Conservation (phyloP, 2,329 filamentous ascomycete species). For the Pyrenophora graminea region DNA sequence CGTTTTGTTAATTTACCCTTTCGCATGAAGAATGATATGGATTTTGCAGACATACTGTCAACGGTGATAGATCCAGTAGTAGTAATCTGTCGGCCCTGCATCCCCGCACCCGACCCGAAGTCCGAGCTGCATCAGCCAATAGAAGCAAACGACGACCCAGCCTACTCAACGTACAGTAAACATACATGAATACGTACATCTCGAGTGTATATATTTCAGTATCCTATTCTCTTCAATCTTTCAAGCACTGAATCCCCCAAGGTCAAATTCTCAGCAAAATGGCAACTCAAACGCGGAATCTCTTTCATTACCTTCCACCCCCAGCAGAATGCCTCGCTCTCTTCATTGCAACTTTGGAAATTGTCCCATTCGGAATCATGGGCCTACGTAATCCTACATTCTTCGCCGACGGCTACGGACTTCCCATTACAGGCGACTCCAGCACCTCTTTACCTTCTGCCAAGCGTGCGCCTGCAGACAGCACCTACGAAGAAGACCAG, state of each 20-base stretch:
- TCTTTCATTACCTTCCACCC: slow-evolving; percentile 26
- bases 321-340: slow-evolving; percentile 32
- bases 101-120: slow-evolving; percentile 28
- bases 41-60: not conserved
- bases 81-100: not conserved
- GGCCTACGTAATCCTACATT: slow-evolving; percentile 22
- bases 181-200: not conserved
- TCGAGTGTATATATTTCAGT: not conserved
- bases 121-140: slow-evolving; percentile 19
- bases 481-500: slow-evolving; percentile 14
- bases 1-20: too few relatives aligned
- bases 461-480: slow-evolving; percentile 4
- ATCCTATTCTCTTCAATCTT: too few relatives aligned
- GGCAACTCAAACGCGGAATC: slow-evolving; percentile 19
- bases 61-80: too few relatives aligned
- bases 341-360: slow-evolving; percentile 28
- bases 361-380: slow-evolving; percentile 27
- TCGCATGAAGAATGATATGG: not conserved
- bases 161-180: too few relatives aligned
- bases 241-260: not conserved
- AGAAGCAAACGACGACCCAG: slow-evolving; percentile 9
- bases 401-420: slow-evolving; percentile 25
- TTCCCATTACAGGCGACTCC: slow-evolving; percentile 13
- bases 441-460: slow-evolving; percentile 1
- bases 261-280: slow-evolving; percentile 8